phyloP scores from a whole-genome alignment of 225 moss, liverwort and hornwort genomes.

The Sphagnum tenellum region DNA sequence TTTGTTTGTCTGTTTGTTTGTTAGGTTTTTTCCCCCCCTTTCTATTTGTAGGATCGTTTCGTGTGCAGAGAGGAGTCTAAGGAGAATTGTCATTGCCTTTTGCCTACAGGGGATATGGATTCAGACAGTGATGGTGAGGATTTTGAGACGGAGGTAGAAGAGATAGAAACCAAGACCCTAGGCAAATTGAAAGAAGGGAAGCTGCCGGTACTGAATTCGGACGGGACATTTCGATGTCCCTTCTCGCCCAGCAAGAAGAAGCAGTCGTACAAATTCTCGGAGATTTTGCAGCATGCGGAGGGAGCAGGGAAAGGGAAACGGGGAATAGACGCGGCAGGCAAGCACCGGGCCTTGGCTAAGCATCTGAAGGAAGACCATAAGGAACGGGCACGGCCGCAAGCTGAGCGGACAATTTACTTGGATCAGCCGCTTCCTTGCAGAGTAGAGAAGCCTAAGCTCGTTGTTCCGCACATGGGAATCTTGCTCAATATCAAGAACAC shows the following conservation, averaged over 20 bases:
- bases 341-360: slow-evolving; percentile 48
- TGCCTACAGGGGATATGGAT: too few species aligned
- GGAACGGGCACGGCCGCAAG: slow-evolving; percentile 34
- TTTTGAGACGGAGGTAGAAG: too few species aligned
- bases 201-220: slow-evolving; percentile 32
- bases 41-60: too few species aligned
- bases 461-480: slow-evolving; percentile 68
- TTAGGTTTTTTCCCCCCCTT: too few species aligned
- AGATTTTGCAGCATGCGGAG: slow-evolving; percentile 55
- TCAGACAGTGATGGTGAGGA: too few species aligned
- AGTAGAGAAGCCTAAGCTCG: slow-evolving; percentile 32
- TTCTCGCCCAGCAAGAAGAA: slow-evolving; percentile 61
- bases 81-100: too few species aligned
- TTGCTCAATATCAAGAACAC: slow-evolving; percentile 57
- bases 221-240: slow-evolving; percentile 67
- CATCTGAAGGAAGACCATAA: slow-evolving; percentile 32
- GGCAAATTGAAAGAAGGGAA: slow-evolving; percentile 2
- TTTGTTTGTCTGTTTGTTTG: too few species aligned
- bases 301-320: slow-evolving; percentile 49
- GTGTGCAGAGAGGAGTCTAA: too few species aligned
- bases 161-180: too few species aligned
- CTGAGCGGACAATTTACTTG: slow-evolving; percentile 38
- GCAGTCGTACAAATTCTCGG: slow-evolving; percentile 56
- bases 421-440: slow-evolving; percentile 32
- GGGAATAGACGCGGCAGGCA: slow-evolving; percentile 38